Percentiles rank a stretch among this genome's conserved stretches.
These are phyloP conservation scores for Achlya hypogyna DNA, from an alignment of 352 stramenopile genomes.

Conservation along the genomic window DNA sequence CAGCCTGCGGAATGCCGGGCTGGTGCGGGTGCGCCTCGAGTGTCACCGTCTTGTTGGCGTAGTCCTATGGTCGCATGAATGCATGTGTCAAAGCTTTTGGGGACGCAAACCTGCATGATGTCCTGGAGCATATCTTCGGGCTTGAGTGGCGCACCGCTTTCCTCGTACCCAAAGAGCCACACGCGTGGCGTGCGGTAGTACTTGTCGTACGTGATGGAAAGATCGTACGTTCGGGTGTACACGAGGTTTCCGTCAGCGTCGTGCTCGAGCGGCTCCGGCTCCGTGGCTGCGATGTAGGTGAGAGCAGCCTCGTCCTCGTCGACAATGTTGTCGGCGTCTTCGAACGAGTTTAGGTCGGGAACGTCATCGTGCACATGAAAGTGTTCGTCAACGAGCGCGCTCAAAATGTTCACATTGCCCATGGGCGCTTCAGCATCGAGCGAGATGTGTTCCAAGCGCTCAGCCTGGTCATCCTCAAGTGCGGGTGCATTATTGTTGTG, in stretches of 20 bases:
- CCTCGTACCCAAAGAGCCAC: constrained; percentile 96
- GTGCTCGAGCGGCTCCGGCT: constrained; percentile 61
- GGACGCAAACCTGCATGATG: constrained; percentile 80
- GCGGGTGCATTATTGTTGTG: constrained; percentile 7
- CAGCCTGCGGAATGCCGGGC: constrained; percentile 78
- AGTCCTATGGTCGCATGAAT: constrained; percentile 53
- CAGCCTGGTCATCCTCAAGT: constrained; percentile 28
- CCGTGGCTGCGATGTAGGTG: constrained; percentile 52
- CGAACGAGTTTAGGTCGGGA: constrained; percentile 56
- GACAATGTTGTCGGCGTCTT: constrained; percentile 61
- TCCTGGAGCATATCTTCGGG: constrained; percentile 96
- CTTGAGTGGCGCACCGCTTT: constrained; percentile 80
- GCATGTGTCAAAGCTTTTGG: not conserved
- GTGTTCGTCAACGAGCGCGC: constrained; percentile 66
- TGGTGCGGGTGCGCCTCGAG: constrained; percentile 97
- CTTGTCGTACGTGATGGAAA: constrained; percentile 99
- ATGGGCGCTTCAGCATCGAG: constrained; percentile 24
- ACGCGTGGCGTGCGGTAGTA: constrained; percentile 99
- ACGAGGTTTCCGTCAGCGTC: constrained; percentile 85
- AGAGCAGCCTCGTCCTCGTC: constrained; percentile 47
- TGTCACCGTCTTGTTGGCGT: constrained; percentile 98
- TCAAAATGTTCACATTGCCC: constrained; percentile 32
- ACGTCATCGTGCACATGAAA: constrained; percentile 24
- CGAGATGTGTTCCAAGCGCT: constrained; percentile 56
- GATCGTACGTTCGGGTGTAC: constrained; percentile 95